phyloP scores from a whole-genome alignment of 75 land plant genomes.

The Chamaecyparis obtusa region DNA sequence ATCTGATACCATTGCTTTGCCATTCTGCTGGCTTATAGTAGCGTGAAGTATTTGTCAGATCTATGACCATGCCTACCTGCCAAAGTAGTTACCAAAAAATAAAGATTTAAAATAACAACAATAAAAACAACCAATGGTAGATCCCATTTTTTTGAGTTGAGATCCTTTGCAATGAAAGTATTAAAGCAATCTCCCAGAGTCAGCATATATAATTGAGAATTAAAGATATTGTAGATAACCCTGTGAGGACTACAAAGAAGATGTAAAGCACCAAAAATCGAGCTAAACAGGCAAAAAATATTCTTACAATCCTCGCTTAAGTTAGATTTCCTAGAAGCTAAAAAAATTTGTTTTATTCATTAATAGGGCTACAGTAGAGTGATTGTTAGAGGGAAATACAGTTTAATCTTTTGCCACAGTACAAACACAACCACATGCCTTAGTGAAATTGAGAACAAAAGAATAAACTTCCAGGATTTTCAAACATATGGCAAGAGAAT shows the following conservation, averaged over 20 bases:
- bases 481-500: too few species aligned
- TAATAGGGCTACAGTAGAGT: too few species aligned
- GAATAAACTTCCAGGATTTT: too few species aligned
- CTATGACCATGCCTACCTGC: slow-evolving; percentile 91
- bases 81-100: slow-evolving; percentile 3
- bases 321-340: too few species aligned
- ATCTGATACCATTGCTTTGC: slow-evolving; percentile 66
- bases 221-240: not conserved
- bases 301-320: not conserved
- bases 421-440: too few species aligned
- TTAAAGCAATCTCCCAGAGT: not conserved
- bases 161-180: not conserved
- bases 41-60: slow-evolving; percentile 85
- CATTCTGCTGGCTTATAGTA: slow-evolving; percentile 74
- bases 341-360: too few species aligned
- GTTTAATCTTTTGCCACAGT: too few species aligned
- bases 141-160: not conserved
- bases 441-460: too few species aligned
- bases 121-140: not conserved
- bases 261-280: not conserved
- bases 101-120: not conserved
- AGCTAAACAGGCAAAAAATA: not conserved
- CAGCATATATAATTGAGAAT: not conserved
- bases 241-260: not conserved
- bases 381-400: too few species aligned